Evolutionary conservation across 1,284 basidiomycete species (phyloP).

Genomic region (Cutaneotrichosporon cutaneum): DNA sequence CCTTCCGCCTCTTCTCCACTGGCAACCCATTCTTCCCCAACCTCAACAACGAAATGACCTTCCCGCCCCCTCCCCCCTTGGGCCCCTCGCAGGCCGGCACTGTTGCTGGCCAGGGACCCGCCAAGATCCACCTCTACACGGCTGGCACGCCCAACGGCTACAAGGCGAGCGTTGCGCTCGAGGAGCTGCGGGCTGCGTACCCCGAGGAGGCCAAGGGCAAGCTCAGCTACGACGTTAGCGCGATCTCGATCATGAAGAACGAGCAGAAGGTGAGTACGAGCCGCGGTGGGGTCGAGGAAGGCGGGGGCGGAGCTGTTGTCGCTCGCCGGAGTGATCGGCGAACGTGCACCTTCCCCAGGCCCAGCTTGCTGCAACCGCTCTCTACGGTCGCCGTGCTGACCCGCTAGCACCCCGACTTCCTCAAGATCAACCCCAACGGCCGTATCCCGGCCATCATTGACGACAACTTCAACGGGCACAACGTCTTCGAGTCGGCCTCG

Average conservation of each 20-base stretch:
- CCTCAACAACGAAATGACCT: slow-evolving; percentile 5
- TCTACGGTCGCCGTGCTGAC: slow-evolving; percentile 7
- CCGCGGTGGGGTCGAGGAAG: not conserved
- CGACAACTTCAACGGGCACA: slow-evolving; percentile 57
- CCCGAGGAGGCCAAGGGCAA: slow-evolving; percentile 38
- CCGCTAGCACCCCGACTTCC: slow-evolving; percentile 60
- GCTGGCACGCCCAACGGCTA: slow-evolving; percentile 63
- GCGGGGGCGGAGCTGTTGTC: not conserved
- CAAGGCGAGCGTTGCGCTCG: slow-evolving; percentile 63
- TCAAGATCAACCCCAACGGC: slow-evolving; percentile 66
- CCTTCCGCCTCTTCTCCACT: not conserved
- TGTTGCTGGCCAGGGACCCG: slow-evolving; percentile 21
- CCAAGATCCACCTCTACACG: slow-evolving; percentile 64
- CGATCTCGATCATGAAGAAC: slow-evolving; percentile 46
- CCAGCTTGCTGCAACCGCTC: no score
- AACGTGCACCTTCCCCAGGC: no score
- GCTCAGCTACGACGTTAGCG: slow-evolving; percentile 62
- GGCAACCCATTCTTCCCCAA: not conserved
- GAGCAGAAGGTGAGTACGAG: slow-evolving; percentile 55
- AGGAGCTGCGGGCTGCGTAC: slow-evolving; percentile 67
- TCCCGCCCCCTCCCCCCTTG: slow-evolving; percentile 13
- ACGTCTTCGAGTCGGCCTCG: slow-evolving; percentile 67
- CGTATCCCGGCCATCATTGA: slow-evolving; percentile 60
- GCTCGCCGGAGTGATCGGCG: no score
- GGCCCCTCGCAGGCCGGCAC: slow-evolving; percentile 18